These are phyloP conservation scores for Cnidoscolus chayamansa DNA, from an alignment of 441 rosid species.

Conservation along the genomic window DNA sequence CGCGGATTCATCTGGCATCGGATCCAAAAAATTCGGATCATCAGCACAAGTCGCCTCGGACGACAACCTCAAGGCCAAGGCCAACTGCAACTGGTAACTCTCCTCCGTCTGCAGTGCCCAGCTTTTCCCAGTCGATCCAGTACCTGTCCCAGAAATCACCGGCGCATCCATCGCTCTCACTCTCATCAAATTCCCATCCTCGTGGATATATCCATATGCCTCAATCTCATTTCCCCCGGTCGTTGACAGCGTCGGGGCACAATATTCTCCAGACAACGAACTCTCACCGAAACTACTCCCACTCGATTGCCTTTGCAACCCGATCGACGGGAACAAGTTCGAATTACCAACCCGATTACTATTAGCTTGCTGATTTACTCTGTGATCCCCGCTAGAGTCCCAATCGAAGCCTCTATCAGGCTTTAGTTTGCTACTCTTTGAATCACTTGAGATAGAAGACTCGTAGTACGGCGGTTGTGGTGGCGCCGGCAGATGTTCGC, in stretches of 20 bases:
- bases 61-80: conserved; percentile 81
- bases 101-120: conserved; percentile 99
- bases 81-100: conserved; percentile 98
- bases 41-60: conserved; percentile 85
- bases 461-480: conserved; percentile 50
- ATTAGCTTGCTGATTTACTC: conserved; percentile 38
- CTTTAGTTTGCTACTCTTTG: conserved; percentile 31
- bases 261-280: conserved; percentile 85
- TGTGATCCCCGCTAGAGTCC: conserved; percentile 56
- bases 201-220: conserved; percentile 51
- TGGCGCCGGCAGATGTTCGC: conserved; percentile 45
- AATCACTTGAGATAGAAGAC: conserved; percentile 60
- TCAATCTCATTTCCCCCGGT: conserved; percentile 65
- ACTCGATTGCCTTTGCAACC: conserved; percentile 88
- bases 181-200: conserved; percentile 51
- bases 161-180: conserved; percentile 35
- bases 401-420: conserved; percentile 54
- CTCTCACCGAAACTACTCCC: conserved; percentile 97
- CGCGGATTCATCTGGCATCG: conserved; percentile 64
- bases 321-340: conserved; percentile 49
- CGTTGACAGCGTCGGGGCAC: conserved; percentile 55
- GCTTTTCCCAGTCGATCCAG: conserved; percentile 64
- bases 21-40: conserved; percentile 91
- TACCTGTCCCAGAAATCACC: conserved; percentile 30
- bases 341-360: conserved; percentile 45